Conservation (phyloP, 805 yeast genomes). For the Nakazawaea pomicola region DNA sequence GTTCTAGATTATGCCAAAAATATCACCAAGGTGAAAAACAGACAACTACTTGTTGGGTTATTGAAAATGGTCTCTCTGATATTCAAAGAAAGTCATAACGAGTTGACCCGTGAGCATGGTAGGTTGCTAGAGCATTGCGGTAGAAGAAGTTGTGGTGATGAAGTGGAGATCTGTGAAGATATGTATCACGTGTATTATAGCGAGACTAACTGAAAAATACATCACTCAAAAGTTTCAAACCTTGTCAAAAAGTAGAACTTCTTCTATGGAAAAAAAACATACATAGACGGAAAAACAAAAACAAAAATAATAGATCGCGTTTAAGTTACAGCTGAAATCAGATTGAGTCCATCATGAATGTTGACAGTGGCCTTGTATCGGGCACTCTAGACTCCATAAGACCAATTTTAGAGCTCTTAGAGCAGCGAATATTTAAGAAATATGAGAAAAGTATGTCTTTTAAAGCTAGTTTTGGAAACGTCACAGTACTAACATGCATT, state of each 20-base stretch:
- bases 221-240: no score
- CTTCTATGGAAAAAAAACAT: no score
- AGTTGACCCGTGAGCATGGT: constrained; percentile 52
- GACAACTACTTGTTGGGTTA: constrained; percentile 52
- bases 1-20: constrained; percentile 36
- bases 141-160: constrained; percentile 47
- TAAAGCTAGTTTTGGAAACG: no score
- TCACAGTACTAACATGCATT: neutral
- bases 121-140: constrained; percentile 48
- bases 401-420: neutral
- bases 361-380: no score
- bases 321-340: no score
- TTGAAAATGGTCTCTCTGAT: constrained; percentile 38
- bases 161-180: constrained; percentile 40
- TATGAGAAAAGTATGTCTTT: constrained; percentile 2
- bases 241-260: no score
- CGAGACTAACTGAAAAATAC: no score
- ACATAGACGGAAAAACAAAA: no score
- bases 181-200: constrained; percentile 34
- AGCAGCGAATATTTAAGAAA: neutral
- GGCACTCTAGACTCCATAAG: neutral
- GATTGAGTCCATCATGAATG: no score
- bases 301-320: no score
- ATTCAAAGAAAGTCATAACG: constrained; percentile 43
- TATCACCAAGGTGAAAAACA: constrained; percentile 34